Conservation (phyloP, 208 protist species). For the Trypanosoma vivax region DNA sequence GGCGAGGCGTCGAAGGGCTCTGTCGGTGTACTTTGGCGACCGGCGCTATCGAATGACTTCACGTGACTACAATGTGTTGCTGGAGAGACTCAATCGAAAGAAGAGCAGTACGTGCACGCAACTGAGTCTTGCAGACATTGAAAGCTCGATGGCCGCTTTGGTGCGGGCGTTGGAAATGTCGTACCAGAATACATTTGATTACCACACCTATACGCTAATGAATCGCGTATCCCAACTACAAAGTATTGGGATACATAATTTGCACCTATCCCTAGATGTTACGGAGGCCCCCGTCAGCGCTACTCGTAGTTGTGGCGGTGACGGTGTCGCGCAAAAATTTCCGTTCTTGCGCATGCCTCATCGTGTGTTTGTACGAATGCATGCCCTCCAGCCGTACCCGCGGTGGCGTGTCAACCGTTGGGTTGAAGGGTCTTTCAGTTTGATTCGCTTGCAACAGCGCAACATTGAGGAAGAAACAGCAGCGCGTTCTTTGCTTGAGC, state of each 20-base stretch:
- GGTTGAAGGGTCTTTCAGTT: slow-evolving; percentile 11
- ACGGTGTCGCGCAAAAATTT: neutral
- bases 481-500: neutral
- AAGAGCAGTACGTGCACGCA: too few species aligned
- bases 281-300: too few species aligned
- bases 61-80: slow-evolving; percentile 4
- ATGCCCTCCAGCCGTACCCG: slow-evolving; percentile 13
- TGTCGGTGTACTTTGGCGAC: neutral
- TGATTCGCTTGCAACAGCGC: neutral
- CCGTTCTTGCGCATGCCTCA: slow-evolving; percentile 11
- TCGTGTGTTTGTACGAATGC: slow-evolving; percentile 16
- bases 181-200: slow-evolving; percentile 17
- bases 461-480: slow-evolving; percentile 8
- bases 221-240: slow-evolving; percentile 14
- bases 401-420: slow-evolving; percentile 12
- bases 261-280: too few species aligned
- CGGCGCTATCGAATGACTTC: slow-evolving; percentile 13
- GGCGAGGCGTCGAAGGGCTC: slow-evolving; percentile 1
- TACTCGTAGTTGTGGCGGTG: too few species aligned
- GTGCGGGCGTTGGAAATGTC: slow-evolving; percentile 11
- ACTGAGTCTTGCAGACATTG: neutral
- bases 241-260: neutral
- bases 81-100: slow-evolving; percentile 8
- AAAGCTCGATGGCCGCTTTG: slow-evolving; percentile 5
- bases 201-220: slow-evolving; percentile 20